Conservation (phyloP, 2,329 filamentous ascomycete genomes). For the Dichotomopilus funicola region DNA sequence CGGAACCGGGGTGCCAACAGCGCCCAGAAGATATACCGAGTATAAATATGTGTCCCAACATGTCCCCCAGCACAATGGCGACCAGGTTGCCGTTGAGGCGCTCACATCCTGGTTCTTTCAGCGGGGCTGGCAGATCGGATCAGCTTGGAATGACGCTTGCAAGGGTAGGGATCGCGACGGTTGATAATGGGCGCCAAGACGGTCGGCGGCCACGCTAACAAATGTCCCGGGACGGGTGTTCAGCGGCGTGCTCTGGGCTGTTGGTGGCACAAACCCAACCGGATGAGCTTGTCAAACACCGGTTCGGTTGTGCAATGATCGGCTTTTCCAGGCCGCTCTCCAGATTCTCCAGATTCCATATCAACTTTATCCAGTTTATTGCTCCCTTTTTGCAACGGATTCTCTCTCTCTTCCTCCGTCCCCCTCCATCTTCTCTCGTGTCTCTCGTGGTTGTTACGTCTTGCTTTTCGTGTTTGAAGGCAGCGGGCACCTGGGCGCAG, state of each 20-base stretch:
- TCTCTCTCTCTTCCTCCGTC: no score
- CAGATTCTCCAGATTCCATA: not conserved
- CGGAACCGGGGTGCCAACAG: no score
- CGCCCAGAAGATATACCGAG: not conserved
- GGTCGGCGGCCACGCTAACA: slow-evolving; percentile 3
- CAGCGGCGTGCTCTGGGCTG: not conserved
- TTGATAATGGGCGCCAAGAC: slow-evolving; percentile 7
- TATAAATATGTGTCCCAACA: not conserved
- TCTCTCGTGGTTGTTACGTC: no score
- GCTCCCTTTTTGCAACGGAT: not conserved
- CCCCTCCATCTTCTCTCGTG: no score
- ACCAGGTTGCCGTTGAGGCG: slow-evolving; percentile 4
- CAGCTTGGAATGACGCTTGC: slow-evolving; percentile 21
- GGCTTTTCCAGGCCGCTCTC: not conserved
- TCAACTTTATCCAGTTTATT: not conserved
- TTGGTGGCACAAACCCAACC: not conserved
- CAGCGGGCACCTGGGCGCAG: not conserved
- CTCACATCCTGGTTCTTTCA: slow-evolving; percentile 1
- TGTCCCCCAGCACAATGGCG: not conserved
- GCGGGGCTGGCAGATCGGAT: slow-evolving; percentile 15
- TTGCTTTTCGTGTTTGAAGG: slow-evolving; percentile 1
- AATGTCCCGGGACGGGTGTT: slow-evolving; percentile 8
- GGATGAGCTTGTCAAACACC: not conserved
- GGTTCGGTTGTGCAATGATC: not conserved
- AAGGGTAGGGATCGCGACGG: slow-evolving; percentile 10